These are phyloP conservation scores for Panaeolus cyanescens DNA, from an alignment of 768 basidiomycete genomes.

Conservation along the genomic window DNA sequence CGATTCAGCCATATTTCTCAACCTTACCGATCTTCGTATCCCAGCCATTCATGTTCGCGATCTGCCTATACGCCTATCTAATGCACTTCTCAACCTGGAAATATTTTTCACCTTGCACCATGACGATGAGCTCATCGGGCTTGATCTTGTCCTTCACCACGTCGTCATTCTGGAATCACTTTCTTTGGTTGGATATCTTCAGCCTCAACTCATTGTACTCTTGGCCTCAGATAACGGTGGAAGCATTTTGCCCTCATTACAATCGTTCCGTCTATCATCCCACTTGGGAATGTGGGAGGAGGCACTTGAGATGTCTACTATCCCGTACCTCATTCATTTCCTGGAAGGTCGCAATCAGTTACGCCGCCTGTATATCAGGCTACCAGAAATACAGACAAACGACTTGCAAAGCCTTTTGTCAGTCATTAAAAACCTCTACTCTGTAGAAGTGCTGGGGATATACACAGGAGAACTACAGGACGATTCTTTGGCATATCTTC, in stretches of 20 bases:
- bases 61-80: slow-evolving; percentile 34
- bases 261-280: background rate
- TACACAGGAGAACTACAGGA: slow-evolving; percentile 31
- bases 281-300: background rate
- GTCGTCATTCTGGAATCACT: slow-evolving; percentile 33
- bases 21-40: slow-evolving; percentile 29
- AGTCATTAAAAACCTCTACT: slow-evolving; percentile 24
- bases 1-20: slow-evolving; percentile 15
- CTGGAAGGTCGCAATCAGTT: slow-evolving; percentile 27
- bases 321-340: slow-evolving; percentile 18
- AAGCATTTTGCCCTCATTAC: background rate
- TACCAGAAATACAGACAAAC: slow-evolving; percentile 16
- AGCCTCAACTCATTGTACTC: slow-evolving; percentile 27
- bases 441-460: slow-evolving; percentile 38
- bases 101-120: slow-evolving; percentile 28
- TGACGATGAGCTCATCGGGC: slow-evolving; percentile 27
- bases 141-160: slow-evolving; percentile 38
- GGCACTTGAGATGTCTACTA: background rate
- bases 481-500: slow-evolving; percentile 20
- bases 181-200: slow-evolving; percentile 36
- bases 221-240: slow-evolving; percentile 22
- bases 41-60: slow-evolving; percentile 26
- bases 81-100: slow-evolving; percentile 31
- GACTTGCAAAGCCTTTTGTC: slow-evolving; percentile 18
- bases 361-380: slow-evolving; percentile 35